Evolutionary conservation across 2,329 filamentous ascomycete genomes (phyloP), one percentile per base, ranked within the genome.

Genomic region (Plenodomus tracheiphilus): DNA sequence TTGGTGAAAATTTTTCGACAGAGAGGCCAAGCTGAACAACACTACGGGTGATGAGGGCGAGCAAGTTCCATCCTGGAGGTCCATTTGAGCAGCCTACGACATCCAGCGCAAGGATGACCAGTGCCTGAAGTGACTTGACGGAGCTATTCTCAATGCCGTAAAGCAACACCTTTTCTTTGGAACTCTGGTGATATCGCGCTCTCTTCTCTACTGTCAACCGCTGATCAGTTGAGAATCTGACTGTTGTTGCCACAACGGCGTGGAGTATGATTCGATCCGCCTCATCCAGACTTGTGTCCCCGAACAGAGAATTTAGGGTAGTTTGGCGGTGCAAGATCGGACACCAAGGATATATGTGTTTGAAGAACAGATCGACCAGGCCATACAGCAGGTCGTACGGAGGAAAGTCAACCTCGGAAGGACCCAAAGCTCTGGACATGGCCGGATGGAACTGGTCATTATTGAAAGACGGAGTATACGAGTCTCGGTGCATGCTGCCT

Each of bases 101-200:
- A 65, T 96, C 91, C 10, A 96, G 75, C 0, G 91, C 89, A 4
- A 96, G 77, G 41, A 96, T 94, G 1, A 96, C 89, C 6, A 96
- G 77, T 4, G 92, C 91, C 67, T 96, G 91, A 4, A 96, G 77
- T 1, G 90, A 85, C 69, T 91, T 93, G 49, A 96, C 90, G 0
- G 91, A 94, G 11, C 90, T 92, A 61, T 94, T 91, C 63, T 96
- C 91, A 61, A 96, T 82, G 4, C 91, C 91, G 62, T 95, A 95
- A 0, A 96, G 79, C 11, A 96, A 71, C 0, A 97, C 92, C 52
- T 87, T 89, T 62, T 93, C 87, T 70, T 96, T 96, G 0, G 91
- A 92, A 2, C 85, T 81, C 49, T 85, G 82, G 67, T 96, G 88
- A 62, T 94, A 95, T 25, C 87, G 84, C 40, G 83, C 81, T 52